Percentiles rank a stretch among this genome's conserved stretches.
Conservation (phyloP, 2,329 filamentous ascomycete species). For the Colletotrichum theobromicola region DNA sequence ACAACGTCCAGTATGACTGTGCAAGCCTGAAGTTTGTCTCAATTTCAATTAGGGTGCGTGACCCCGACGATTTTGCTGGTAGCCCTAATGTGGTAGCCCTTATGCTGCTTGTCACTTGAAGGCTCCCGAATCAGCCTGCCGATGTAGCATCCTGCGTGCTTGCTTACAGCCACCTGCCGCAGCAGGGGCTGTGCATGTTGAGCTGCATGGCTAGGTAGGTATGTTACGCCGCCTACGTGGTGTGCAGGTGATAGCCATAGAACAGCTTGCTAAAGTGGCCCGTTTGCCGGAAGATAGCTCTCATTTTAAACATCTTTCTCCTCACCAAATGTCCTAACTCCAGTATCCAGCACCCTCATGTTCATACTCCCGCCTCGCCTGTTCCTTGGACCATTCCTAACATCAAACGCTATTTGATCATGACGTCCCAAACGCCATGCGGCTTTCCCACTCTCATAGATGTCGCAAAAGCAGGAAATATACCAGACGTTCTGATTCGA, state of each 20-base stretch:
- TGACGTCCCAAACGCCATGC: background rate
- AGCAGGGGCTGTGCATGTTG: background rate
- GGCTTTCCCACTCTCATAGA: background rate
- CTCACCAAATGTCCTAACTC: background rate
- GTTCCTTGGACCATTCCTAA: background rate
- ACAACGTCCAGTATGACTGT: background rate
- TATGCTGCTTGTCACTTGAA: background rate
- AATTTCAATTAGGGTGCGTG: background rate
- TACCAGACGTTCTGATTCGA: accelerated
- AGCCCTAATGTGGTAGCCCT: background rate
- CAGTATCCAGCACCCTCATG: too few species aligned
- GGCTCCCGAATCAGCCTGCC: background rate
- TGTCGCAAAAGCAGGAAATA: background rate
- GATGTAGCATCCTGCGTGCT: background rate
- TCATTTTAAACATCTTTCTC: background rate
- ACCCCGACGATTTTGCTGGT: background rate
- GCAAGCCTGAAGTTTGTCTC: background rate
- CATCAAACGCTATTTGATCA: background rate
- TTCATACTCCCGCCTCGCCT: background rate
- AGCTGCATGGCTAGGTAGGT: too few species aligned
- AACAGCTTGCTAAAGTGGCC: background rate
- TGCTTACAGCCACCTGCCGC: background rate
- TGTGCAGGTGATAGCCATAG: background rate
- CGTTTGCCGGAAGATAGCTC: background rate
- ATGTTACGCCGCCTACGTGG: background rate